These are phyloP conservation scores for Colletotrichum salicis DNA, from an alignment of 2,329 filamentous ascomycete species.

Conservation along the genomic window DNA sequence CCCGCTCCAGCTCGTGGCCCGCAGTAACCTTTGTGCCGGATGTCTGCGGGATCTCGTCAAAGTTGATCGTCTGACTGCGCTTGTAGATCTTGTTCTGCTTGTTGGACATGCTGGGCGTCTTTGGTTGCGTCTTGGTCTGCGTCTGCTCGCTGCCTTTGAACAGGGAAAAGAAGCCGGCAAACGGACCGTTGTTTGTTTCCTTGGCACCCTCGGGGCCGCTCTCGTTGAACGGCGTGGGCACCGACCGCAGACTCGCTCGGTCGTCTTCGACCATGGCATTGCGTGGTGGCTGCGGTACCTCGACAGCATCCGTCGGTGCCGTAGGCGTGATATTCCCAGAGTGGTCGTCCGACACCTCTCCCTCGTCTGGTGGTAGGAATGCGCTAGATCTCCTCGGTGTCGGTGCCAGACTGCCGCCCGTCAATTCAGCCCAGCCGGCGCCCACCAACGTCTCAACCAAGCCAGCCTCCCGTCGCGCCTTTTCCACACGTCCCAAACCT, in stretches of 20 bases:
- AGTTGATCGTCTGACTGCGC: slow-evolving; percentile 78
- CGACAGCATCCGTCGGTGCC: slow-evolving; percentile 52
- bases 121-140: slow-evolving; percentile 51
- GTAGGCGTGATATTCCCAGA: slow-evolving; percentile 35
- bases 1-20: slow-evolving; percentile 60
- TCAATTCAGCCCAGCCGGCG: slow-evolving; percentile 95
- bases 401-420: slow-evolving; percentile 69
- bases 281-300: slow-evolving; percentile 77
- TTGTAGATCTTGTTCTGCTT: slow-evolving; percentile 79
- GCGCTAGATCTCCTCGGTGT: slow-evolving; percentile 57
- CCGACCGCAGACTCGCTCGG: slow-evolving; percentile 63
- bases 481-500: slow-evolving; percentile 91
- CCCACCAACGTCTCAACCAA: slow-evolving; percentile 92
- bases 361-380: slow-evolving; percentile 45
- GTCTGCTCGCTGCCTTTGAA: slow-evolving; percentile 70
- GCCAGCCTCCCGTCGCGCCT: slow-evolving; percentile 90
- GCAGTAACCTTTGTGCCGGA: slow-evolving; percentile 55
- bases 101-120: slow-evolving; percentile 59
- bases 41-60: slow-evolving; percentile 50
- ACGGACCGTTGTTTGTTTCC: slow-evolving; percentile 57
- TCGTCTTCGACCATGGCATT: slow-evolving; percentile 77
- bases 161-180: slow-evolving; percentile 76
- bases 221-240: slow-evolving; percentile 48
- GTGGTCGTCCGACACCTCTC: slow-evolving; percentile 23
- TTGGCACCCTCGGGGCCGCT: slow-evolving; percentile 24